phyloP scores from a whole-genome alignment of 148 eudicot genomes.

The Chenopodium album region DNA sequence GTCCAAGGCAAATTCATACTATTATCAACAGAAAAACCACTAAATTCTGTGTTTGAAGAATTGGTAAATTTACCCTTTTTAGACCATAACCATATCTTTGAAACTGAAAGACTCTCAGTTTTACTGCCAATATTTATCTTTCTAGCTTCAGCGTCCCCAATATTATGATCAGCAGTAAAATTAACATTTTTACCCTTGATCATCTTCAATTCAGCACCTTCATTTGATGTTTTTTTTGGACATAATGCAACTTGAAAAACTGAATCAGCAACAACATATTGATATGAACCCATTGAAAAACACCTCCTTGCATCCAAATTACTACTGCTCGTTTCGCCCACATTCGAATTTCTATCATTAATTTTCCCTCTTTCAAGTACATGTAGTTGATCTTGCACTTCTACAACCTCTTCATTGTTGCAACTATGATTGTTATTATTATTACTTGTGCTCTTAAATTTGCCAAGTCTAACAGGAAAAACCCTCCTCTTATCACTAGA shows the following conservation, averaged over 20 bases:
- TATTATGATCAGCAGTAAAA: slow-evolving; percentile 13
- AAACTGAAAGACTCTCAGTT: slow-evolving; percentile 87
- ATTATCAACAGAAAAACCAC: slow-evolving; percentile 46
- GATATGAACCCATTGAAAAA: slow-evolving; percentile 88
- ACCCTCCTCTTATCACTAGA: slow-evolving; percentile 57
- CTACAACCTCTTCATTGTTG: not conserved
- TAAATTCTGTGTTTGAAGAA: slow-evolving; percentile 33
- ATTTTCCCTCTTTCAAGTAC: not conserved
- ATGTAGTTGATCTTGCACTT: slow-evolving; percentile 7
- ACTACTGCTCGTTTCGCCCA: slow-evolving; percentile 79
- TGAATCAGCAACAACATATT: slow-evolving; percentile 72
- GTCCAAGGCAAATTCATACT: slow-evolving; percentile 49
- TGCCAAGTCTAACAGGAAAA: slow-evolving; percentile 78
- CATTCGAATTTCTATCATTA: slow-evolving; percentile 13
- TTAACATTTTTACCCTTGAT: slow-evolving; percentile 39
- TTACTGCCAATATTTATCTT: slow-evolving; percentile 57
- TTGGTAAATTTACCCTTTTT: slow-evolving; percentile 62
- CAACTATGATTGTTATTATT: slow-evolving; percentile 7
- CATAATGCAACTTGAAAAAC: slow-evolving; percentile 64
- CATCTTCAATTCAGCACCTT: slow-evolving; percentile 23
- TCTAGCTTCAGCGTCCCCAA: slow-evolving; percentile 52
- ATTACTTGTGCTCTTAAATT: slow-evolving; percentile 56
- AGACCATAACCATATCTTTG: slow-evolving; percentile 97
- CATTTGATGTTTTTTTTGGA: slow-evolving; percentile 34
- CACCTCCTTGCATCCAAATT: slow-evolving; percentile 87